Evolutionary conservation across 2,329 filamentous ascomycete species (phyloP), one percentile per base, ranked within the genome.

Genomic region (Rutstroemia sp.): DNA sequence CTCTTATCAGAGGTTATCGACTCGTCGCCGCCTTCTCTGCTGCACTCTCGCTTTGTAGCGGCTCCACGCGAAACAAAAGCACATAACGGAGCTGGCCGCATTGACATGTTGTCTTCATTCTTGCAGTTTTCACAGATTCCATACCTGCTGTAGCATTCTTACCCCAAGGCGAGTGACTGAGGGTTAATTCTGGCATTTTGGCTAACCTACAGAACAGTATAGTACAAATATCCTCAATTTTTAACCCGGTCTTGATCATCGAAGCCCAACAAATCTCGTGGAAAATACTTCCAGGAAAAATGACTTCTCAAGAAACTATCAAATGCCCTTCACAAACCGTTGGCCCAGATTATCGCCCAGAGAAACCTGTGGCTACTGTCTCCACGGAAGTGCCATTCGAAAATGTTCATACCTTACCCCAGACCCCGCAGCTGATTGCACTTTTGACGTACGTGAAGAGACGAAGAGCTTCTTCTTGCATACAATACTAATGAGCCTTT

Each of bases 391-490:
- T 96, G 40, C 75, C 83, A 46, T 86, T 90, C 67, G 86, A 91
- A 60, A 96, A 95, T 76, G 89, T 99, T 63, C 87, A 91, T 70
- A 87, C 95, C 62, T 78, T 99, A 47, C 82, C 88, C 30, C 94
- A 97, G 75, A 96, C 94, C 10, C 92, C 94, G 49, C 94, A 99
- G 77, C 82, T 99, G 63, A 99, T 99, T 75, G 92, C 94, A 63
- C 82, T 99, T 63, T 81, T 99, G 74, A 96, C 94, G 94, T 96
- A 84, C 79, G 91, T 51, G 45, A 39, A 40, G 56, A 19, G 12
- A 38, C 49, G 46, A 25, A 16, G 34, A 36, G 30, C 46, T 46
- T 27, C 5, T 51, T n/a, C 34, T 8, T 16, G 17, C 27, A 27
- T 17, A 42, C 55, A 46, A 17, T 42, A 34, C 57, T 62, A 48